Percentiles rank a stretch among this genome's conserved stretches.
Evolutionary conservation across 176 grass and related monocot genomes (phyloP).

Genomic region (Oryza nivara): DNA sequence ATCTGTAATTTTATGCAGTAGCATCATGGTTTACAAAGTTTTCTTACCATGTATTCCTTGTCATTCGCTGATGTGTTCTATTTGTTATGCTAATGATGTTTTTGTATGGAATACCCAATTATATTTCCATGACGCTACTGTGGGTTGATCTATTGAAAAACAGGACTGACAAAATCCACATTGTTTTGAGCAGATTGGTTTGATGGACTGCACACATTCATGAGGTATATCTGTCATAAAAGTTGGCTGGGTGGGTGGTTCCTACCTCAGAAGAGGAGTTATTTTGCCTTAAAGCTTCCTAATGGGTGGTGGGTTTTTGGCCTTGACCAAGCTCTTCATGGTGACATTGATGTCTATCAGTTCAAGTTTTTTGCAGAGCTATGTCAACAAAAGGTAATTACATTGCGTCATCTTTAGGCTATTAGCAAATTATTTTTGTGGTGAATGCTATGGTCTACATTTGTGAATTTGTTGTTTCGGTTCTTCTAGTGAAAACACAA

Average conservation of each 20-base stretch:
- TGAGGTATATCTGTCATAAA: conserved; percentile 95
- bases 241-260: conserved; percentile 99
- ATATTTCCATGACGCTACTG: neutral
- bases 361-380: conserved; percentile 96
- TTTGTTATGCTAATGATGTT: conserved; percentile 13
- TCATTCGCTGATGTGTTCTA: neutral
- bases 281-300: conserved; percentile 94
- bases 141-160: conserved; percentile 15
- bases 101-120: conserved; percentile 16
- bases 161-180: conserved; percentile 2
- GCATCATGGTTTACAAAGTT: conserved; percentile 10
- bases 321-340: conserved; percentile 95
- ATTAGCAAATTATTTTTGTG: conserved; percentile 21
- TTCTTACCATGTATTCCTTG: conserved; percentile 33
- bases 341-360: conserved; percentile 98
- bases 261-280: conserved; percentile 96
- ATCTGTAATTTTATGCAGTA: neutral
- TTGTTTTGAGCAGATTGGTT: conserved; percentile 84
- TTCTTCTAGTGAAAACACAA: neutral
- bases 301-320: conserved; percentile 99
- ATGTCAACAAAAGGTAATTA: conserved; percentile 74
- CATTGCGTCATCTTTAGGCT: conserved; percentile 19
- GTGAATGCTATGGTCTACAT: neutral
- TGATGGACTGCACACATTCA: conserved; percentile 96
- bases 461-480: conserved; percentile 25